Conservation (phyloP, 345 rosid genomes). For the Eutrema yunnanense region DNA sequence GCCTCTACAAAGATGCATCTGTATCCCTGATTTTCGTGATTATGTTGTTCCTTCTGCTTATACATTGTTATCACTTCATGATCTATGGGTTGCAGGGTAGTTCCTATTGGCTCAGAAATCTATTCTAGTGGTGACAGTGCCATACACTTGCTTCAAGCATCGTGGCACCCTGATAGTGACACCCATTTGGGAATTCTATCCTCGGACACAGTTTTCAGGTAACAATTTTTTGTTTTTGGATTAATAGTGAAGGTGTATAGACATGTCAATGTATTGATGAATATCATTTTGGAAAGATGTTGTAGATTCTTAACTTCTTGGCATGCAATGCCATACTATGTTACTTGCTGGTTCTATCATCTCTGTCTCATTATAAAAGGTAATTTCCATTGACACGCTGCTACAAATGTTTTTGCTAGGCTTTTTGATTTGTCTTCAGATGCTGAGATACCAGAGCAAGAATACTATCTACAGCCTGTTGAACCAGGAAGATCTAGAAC, state of each 20-base stretch:
- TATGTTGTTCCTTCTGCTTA: slow-evolving; percentile 1
- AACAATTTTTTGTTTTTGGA: background rate
- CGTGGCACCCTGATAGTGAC: slow-evolving; percentile 86
- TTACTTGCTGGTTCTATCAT: background rate
- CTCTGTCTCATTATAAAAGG: background rate
- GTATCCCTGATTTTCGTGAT: background rate
- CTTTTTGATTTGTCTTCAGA: slow-evolving; percentile 72
- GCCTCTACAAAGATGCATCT: background rate
- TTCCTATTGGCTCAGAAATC: slow-evolving; percentile 62
- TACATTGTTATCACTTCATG: background rate
- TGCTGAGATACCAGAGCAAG: slow-evolving; percentile 86
- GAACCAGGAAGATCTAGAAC: slow-evolving; percentile 70
- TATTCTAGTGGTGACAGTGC: slow-evolving; percentile 51
- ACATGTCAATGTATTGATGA: background rate
- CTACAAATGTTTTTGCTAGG: slow-evolving; percentile 39
- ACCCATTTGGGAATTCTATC: slow-evolving; percentile 85
- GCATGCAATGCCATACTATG: background rate
- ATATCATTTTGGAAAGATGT: background rate
- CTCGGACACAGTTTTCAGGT: slow-evolving; percentile 98
- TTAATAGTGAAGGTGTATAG: background rate
- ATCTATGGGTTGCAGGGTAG: slow-evolving; percentile 51
- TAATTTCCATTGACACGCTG: background rate
- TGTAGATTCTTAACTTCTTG: background rate
- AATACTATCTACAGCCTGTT: slow-evolving; percentile 87
- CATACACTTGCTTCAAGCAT: slow-evolving; percentile 53